These are phyloP conservation scores for Geotrichum fermentans DNA, from an alignment of 1,139 yeast species.

Conservation along the genomic window DNA sequence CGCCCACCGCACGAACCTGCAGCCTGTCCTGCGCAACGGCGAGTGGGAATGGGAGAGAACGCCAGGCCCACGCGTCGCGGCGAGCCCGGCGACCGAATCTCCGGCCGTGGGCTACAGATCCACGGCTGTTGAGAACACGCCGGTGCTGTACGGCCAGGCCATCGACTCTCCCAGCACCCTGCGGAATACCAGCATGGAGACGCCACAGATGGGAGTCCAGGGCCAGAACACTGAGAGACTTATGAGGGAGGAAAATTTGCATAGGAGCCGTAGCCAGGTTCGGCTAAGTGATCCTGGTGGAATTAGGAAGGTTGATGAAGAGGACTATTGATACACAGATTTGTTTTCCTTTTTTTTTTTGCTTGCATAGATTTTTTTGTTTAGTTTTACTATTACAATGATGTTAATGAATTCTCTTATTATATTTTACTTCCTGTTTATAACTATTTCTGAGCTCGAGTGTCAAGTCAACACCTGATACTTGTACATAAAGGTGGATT, in stretches of 20 bases:
- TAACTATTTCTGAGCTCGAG: too few species aligned
- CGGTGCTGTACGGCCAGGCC: conserved; percentile 10
- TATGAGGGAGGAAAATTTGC: background rate
- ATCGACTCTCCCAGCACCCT: background rate
- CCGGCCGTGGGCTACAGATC: too few species aligned
- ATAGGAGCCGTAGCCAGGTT: background rate
- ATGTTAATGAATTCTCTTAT: background rate
- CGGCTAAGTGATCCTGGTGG: background rate
- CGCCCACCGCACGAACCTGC: background rate
- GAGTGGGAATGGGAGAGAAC: background rate
- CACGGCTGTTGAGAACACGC: background rate
- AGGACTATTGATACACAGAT: background rate
- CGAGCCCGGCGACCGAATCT: background rate
- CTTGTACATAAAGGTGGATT: too few species aligned
- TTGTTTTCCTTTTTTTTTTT: background rate
- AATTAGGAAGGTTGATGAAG: background rate
- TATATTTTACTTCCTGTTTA: background rate
- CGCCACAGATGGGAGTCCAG: background rate
- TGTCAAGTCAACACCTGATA: too few species aligned
- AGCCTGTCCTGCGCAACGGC: conserved; percentile 1
- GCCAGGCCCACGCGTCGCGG: background rate
- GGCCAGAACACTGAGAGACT: too few species aligned
- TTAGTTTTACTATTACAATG: too few species aligned
- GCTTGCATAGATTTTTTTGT: background rate
- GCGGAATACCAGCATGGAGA: background rate